Percentiles rank a stretch among this genome's conserved stretches.
Evolutionary conservation across 345 rosid species (phyloP).

Genomic region (Citrus medica): DNA sequence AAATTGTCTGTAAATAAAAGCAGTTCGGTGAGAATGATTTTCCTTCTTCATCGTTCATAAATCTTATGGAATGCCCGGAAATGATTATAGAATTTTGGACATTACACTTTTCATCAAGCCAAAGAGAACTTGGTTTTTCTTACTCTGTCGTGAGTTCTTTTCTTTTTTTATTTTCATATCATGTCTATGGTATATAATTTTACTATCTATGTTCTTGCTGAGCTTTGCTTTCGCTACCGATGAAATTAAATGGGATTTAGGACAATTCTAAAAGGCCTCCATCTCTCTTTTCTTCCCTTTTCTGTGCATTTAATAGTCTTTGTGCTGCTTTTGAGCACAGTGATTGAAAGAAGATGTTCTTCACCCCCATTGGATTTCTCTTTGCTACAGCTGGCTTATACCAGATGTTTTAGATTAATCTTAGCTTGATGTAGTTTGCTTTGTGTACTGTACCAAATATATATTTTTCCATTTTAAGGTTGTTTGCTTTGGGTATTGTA

Average conservation of each 20-base stretch:
- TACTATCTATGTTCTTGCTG: not conserved
- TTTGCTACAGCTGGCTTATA: no score
- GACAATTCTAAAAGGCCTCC: not conserved
- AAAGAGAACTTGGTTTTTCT: not conserved
- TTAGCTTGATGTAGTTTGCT: not conserved
- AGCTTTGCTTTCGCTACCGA: not conserved
- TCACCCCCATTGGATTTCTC: not conserved
- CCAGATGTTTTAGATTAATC: no score
- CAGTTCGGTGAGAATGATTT: not conserved
- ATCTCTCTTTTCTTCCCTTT: not conserved
- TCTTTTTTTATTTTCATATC: not conserved
- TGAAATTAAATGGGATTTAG: not conserved
- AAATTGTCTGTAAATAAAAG: not conserved
- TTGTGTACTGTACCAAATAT: not conserved
- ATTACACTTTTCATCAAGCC: not conserved
- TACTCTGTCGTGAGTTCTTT: no score
- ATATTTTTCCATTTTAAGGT: not conserved
- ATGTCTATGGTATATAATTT: not conserved
- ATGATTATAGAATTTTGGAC: not conserved
- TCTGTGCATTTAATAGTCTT: not conserved
- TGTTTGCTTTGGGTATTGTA: not conserved
- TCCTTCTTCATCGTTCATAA: not conserved
- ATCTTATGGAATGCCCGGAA: not conserved
- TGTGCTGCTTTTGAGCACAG: no score
- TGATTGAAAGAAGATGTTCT: not conserved